phyloP scores from a whole-genome alignment of 2,329 filamentous ascomycete species.

The Geosmithia morbida region DNA sequence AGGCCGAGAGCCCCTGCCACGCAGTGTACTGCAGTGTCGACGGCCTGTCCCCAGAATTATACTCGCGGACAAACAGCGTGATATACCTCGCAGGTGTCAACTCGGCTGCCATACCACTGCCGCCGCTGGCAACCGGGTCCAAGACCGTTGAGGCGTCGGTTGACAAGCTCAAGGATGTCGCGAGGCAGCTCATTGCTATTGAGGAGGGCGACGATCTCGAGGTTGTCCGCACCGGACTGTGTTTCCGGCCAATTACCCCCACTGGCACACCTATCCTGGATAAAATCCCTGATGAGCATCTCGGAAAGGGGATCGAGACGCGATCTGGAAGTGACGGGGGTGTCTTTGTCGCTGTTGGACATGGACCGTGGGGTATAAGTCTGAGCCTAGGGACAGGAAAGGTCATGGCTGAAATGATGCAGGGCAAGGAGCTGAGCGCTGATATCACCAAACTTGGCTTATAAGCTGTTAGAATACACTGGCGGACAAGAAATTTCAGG shows the following conservation, averaged over 20 bases:
- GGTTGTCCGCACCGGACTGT: constrained; percentile 50
- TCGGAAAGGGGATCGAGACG: constrained; percentile 34
- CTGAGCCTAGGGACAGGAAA: constrained; percentile 53
- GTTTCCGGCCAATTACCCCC: constrained; percentile 57
- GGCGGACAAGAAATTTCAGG: background rate
- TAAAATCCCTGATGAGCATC: constrained; percentile 36
- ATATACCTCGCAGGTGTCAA: constrained; percentile 67
- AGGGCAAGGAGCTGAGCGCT: constrained; percentile 40
- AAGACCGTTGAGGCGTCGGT: constrained; percentile 18
- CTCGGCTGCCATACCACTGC: constrained; percentile 42
- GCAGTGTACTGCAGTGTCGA: constrained; percentile 52
- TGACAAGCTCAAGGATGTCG: constrained; percentile 31
- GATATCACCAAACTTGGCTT: constrained; percentile 28
- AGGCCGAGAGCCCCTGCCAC: constrained; percentile 33
- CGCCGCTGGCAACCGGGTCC: constrained; percentile 19
- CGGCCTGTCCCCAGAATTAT: constrained; percentile 56
- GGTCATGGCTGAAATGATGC: constrained; percentile 56
- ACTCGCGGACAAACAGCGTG: constrained; percentile 49
- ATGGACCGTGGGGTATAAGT: constrained; percentile 64
- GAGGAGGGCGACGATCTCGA: constrained; percentile 35
- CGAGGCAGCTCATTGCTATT: constrained; percentile 29
- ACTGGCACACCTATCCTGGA: constrained; percentile 50
- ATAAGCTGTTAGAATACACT: background rate
- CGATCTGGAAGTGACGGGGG: constrained; percentile 34
- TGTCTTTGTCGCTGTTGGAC: constrained; percentile 57